Percentiles rank a stretch among this genome's conserved stretches.
phyloP scores from a whole-genome alignment of 2,329 filamentous ascomycete genomes.

The Exophiala viscosa region DNA sequence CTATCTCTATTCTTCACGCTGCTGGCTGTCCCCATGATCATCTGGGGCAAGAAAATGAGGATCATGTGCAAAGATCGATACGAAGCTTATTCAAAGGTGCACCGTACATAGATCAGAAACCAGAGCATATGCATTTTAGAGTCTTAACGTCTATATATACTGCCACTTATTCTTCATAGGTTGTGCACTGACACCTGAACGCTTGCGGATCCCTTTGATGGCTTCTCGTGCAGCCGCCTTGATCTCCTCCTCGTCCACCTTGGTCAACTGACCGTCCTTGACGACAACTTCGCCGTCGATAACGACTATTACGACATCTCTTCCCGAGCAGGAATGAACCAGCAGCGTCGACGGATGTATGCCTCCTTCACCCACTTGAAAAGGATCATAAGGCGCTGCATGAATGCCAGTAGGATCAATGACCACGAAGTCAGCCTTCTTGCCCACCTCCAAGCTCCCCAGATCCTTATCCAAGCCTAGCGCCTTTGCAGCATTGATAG shows the following conservation, averaged over 20 bases:
- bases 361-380: too few relatives aligned
- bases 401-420: conserved; percentile 18
- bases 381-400: background rate
- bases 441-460: conserved; percentile 39
- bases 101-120: too few relatives aligned
- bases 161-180: too few relatives aligned
- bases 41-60: too few relatives aligned
- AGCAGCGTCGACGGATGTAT: background rate
- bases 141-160: too few relatives aligned
- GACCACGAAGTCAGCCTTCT: conserved; percentile 41
- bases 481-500: conserved; percentile 48
- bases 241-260: background rate
- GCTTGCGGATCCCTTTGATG: too few relatives aligned
- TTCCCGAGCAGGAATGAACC: background rate
- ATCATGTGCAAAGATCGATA: too few relatives aligned
- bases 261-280: background rate
- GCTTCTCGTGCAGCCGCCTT: background rate
- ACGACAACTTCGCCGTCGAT: background rate
- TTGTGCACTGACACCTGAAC: too few relatives aligned
- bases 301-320: background rate
- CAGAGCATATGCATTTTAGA: too few relatives aligned
- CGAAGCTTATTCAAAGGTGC: too few relatives aligned
- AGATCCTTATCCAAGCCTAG: conserved; percentile 39
- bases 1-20: too few relatives aligned
- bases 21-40: too few relatives aligned